phyloP scores from a whole-genome alignment of 305 asterid genomes.

The Solanum chacoense region DNA sequence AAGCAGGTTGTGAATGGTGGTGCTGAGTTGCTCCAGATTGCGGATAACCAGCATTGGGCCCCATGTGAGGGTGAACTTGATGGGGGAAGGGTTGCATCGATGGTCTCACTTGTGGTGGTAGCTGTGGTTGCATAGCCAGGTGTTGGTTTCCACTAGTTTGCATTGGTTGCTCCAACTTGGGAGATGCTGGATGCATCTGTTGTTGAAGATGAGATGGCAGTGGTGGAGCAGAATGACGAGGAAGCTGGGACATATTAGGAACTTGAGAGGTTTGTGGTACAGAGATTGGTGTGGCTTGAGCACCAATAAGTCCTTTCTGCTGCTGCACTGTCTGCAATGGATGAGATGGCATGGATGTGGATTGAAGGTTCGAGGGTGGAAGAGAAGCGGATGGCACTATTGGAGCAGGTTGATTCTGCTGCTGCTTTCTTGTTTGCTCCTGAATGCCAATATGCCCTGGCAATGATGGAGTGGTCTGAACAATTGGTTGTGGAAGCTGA shows the following conservation, averaged over 20 bases:
- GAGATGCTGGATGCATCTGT: constrained; percentile 40
- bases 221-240: constrained; percentile 60
- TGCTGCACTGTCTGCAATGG: constrained; percentile 40
- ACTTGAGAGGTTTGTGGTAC: constrained; percentile 48
- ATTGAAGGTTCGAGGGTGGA: constrained; percentile 39
- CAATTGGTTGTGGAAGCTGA: constrained; percentile 41
- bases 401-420: constrained; percentile 31
- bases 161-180: constrained; percentile 64
- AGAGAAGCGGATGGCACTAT: constrained; percentile 29
- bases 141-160: constrained; percentile 51
- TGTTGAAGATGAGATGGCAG: constrained; percentile 51
- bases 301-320: constrained; percentile 40
- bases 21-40: constrained; percentile 60
- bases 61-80: constrained; percentile 67
- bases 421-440: constrained; percentile 63
- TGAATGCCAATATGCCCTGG: constrained; percentile 41
- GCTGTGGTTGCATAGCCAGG: constrained; percentile 54
- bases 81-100: constrained; percentile 51
- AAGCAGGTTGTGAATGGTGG: constrained; percentile 70
- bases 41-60: constrained; percentile 57
- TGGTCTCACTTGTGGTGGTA: constrained; percentile 63
- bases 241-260: constrained; percentile 43
- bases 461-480: constrained; percentile 37
- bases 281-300: constrained; percentile 42
- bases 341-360: constrained; percentile 46